Evolutionary conservation across 1,139 yeast genomes (phyloP), one percentile per base, ranked within the genome.

Genomic region (Debaryomycetaceae sp.): DNA sequence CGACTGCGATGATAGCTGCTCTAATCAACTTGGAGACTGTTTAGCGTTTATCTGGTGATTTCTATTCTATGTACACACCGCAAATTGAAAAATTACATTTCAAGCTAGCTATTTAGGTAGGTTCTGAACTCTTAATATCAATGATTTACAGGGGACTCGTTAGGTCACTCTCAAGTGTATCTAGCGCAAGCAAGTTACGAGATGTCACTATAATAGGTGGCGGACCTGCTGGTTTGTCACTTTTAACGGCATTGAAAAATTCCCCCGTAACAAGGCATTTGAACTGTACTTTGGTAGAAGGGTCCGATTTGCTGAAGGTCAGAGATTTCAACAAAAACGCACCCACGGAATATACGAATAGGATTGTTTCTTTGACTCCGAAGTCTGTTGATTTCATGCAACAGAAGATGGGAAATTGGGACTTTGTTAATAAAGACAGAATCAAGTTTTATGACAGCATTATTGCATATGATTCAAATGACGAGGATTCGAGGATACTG

Each of bases 171-270:
- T 27, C 31, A 11, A 27, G 11, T 2, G 11, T 27, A 4, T 27
- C 36, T 14, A n/a, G 17, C 23, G 22, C 24, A 3, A 14, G n/a
- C 11, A 52, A 50, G 37, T 57, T 66, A 23, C 75, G 76, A 42
- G 99, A 93, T 62, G 81, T 95, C 23, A 84, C 88, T 9, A 86
- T 93, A 46, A 87, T 95, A 40, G 99, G 99, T 24, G 99, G 96
- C 6, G 99, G 99, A 0, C 97, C 98, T 1, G 98, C 99, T 0
- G 99, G 99, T 0, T 69, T 93, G 45, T 85, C 97, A 1, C 70
- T 93, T 36, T 83, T 95, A 2, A 78, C 96, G 0, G 95, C 96
- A 0, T 85, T 60, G 76, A 74, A 87, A 60, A 75, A 77, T 54
- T 83, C 91, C 2, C 81, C 85, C 7, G 63, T 72, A 35, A 79